Conservation (phyloP, 176 grass and related monocot genomes). For the Olyra latifolia region DNA sequence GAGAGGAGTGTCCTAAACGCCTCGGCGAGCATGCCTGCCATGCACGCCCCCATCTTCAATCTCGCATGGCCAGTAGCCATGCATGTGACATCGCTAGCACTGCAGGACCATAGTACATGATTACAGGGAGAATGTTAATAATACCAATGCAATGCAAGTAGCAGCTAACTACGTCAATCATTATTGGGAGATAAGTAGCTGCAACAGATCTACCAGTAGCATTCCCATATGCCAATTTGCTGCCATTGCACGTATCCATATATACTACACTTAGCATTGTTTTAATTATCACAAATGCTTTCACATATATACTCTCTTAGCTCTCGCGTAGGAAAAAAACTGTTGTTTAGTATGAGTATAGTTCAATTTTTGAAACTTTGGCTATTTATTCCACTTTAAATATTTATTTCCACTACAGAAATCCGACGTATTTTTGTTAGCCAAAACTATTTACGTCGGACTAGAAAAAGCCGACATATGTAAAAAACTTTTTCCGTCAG, state of each 20-base stretch:
- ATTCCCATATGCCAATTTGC: not conserved
- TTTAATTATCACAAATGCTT: not conserved
- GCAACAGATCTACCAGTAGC: not conserved
- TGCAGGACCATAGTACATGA: conserved; percentile 6
- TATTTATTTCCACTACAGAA: too few relatives aligned
- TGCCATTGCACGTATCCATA: not conserved
- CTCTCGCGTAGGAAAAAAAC: too few relatives aligned
- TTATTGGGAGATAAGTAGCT: not conserved
- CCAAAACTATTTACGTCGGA: too few relatives aligned
- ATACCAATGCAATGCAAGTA: not conserved
- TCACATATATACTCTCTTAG: not conserved
- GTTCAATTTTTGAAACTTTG: too few relatives aligned
- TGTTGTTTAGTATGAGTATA: too few relatives aligned
- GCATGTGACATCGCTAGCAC: conserved; percentile 12
- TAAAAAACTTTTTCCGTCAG: too few relatives aligned
- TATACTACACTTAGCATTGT: not conserved
- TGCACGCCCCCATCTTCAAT: not conserved
- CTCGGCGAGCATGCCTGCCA: conserved; percentile 32
- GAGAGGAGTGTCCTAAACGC: conserved; percentile 47
- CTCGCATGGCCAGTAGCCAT: conserved; percentile 12
- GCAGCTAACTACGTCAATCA: not conserved
- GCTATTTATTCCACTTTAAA: too few relatives aligned
- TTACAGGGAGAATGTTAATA: conserved; percentile 20
- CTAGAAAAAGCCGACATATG: too few relatives aligned
- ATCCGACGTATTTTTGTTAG: too few relatives aligned